Base-by-base conservation (phyloP, 257 asterid genomes). In the Rauvolfia tetraphylla region DNA sequence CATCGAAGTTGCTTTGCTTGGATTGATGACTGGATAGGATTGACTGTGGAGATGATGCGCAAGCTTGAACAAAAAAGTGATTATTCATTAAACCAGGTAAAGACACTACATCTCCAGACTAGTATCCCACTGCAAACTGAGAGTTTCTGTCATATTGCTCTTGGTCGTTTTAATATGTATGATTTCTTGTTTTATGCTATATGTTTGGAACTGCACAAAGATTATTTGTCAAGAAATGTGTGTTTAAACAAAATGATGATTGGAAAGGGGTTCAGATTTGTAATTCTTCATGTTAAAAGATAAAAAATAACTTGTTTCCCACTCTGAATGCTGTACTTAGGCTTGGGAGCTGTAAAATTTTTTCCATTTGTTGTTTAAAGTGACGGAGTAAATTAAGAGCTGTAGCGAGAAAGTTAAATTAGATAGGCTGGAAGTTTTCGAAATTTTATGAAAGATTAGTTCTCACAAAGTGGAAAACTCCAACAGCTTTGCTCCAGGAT, bases 11-110 rank as follows among this genome's bases (percentile, higher is more conserved):
- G 89, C 68, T 89, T 94, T 48, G 88, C 90, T 65, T 94, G 97
- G 98, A 90, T 92, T 17, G 98, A 92, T 27, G 97, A 94, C 68
- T 94, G 98, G 98, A 86, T 71, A 77, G 97, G 96, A 75, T 59
- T 90, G 75, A 79, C 87, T 14, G 56, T 88, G 80, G 96, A 92
- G 48, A 79, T 79, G 86, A 87, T 94, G 97, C 96, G 92, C 8
- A 93, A 90, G 83, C 88, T 94, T 11, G 98, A 94, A 85, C 83
- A 74, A 77, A 83, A 90, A 81, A 90, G 96, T 59, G 93, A 92
- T 72, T 86, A 87, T 80, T 87, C 98, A 5, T 71, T 94, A 74
- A 92, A 92, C 76, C 68, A 85, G 97, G 98, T 92, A 80, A 78
- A 12, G n/a, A 49, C 27, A 59, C 61, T 59, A 22, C n/a, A 27